Conservation (phyloP, 23 red algal species). For the Gracilaria vermiculophylla region DNA sequence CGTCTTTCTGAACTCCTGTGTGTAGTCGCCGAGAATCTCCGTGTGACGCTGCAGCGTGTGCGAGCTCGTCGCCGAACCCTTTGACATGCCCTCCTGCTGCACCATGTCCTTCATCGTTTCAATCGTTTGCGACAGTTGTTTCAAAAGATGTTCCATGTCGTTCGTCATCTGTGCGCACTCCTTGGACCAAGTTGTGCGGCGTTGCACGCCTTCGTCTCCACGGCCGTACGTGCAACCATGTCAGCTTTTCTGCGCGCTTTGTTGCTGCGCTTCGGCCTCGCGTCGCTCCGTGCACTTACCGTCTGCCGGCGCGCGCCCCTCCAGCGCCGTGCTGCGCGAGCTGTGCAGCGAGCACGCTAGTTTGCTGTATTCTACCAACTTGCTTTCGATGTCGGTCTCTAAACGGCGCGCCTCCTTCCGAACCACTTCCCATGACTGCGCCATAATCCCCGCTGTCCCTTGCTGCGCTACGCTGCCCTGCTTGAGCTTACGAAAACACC, state of each 20-base stretch:
- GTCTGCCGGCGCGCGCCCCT: conserved; percentile 11
- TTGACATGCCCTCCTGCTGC: not conserved
- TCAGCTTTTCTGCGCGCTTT: not conserved
- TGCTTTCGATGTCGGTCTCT: conserved; percentile 84
- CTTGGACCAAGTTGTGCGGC: not conserved
- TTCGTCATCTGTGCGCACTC: conserved; percentile 54
- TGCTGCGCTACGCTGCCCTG: no score
- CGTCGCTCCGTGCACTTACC: not conserved
- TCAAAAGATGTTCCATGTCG: conserved; percentile 74
- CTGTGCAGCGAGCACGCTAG: conserved; percentile 56
- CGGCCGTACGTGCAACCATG: not conserved
- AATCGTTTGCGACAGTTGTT: conserved; percentile 52
- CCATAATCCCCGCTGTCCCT: not conserved
- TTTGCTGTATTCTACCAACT: conserved; percentile 80
- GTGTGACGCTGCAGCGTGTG: conserved; percentile 79
- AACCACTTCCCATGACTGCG: conserved; percentile 79
- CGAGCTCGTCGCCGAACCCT: not conserved
- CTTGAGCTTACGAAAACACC: no score
- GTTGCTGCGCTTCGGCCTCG: not conserved
- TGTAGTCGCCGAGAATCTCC: conserved; percentile 90
- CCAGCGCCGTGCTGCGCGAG: conserved; percentile 8
- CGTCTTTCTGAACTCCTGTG: conserved; percentile 80
- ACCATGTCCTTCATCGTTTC: conserved; percentile 47
- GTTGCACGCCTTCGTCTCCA: conserved; percentile 70
- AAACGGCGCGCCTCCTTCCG: conserved; percentile 90